A percentile compares a stretch with the other conserved stretches of the same genome.
phyloP scores from a whole-genome alignment of 2,329 filamentous ascomycete species.

The Colletotrichum sp. region DNA sequence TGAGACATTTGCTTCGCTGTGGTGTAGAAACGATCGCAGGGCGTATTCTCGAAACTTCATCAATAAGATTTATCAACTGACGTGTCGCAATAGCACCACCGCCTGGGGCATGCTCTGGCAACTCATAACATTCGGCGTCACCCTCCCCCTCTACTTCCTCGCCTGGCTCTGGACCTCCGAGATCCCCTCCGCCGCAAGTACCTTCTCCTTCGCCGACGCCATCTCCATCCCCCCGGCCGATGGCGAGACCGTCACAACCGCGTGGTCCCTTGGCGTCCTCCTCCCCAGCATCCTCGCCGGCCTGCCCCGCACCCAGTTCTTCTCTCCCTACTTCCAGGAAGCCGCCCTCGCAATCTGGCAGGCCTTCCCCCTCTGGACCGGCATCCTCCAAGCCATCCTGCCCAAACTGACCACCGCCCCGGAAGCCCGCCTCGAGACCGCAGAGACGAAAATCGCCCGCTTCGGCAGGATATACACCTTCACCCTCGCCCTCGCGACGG shows the following conservation, averaged over 20 bases:
- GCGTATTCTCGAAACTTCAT: too few relatives aligned
- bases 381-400: slow-evolving; percentile 10
- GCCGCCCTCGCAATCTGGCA: slow-evolving; percentile 27
- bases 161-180: slow-evolving; percentile 26
- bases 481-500: neutral
- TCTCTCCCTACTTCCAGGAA: slow-evolving; percentile 22
- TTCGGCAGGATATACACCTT: slow-evolving; percentile 14
- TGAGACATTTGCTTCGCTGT: too few relatives aligned
- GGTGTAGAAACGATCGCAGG: too few relatives aligned
- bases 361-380: slow-evolving; percentile 25
- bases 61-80: neutral
- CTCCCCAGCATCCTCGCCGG: slow-evolving; percentile 22
- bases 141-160: slow-evolving; percentile 26
- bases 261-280: slow-evolving; percentile 22
- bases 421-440: neutral
- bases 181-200: neutral
- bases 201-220: neutral
- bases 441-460: neutral
- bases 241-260: neutral
- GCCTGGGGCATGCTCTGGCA: slow-evolving; percentile 28
- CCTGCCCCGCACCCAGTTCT: slow-evolving; percentile 19
- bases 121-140: slow-evolving; percentile 25
- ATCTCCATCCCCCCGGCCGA: slow-evolving; percentile 21
- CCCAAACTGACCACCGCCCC: neutral
- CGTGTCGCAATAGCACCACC: slow-evolving; percentile 9